Percentiles rank a stretch among this genome's conserved stretches.
These are phyloP conservation scores for Verticillium tricorpus DNA, from an alignment of 2,329 filamentous ascomycete genomes.

Conservation along the genomic window DNA sequence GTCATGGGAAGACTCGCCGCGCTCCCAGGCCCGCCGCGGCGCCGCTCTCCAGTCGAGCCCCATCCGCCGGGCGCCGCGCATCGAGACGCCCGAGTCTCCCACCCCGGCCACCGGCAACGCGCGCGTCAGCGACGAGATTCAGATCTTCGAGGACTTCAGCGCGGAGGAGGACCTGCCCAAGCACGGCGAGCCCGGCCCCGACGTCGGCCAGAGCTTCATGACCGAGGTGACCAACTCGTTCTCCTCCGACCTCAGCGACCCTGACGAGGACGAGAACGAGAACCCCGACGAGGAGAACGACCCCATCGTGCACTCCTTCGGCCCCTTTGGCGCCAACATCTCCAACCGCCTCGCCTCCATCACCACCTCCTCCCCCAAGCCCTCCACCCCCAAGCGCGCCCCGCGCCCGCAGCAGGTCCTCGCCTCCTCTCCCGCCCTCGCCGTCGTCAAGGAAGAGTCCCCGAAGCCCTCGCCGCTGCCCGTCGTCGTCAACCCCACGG, in stretches of 20 bases:
- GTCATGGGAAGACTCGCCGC: slow-evolving; percentile 65
- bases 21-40: slow-evolving; percentile 27
- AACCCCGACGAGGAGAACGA: slow-evolving; percentile 93
- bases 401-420: not conserved
- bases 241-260: slow-evolving; percentile 53
- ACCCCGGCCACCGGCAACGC: slow-evolving; percentile 39
- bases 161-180: slow-evolving; percentile 34
- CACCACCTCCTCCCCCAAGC: slow-evolving; percentile 60
- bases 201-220: slow-evolving; percentile 39
- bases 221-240: slow-evolving; percentile 49
- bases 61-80: slow-evolving; percentile 49
- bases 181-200: slow-evolving; percentile 25
- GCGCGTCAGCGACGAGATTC: slow-evolving; percentile 9
- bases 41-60: slow-evolving; percentile 52
- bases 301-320: slow-evolving; percentile 86
- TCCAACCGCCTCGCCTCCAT: slow-evolving; percentile 79
- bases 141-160: slow-evolving; percentile 17
- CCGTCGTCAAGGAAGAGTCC: slow-evolving; percentile 3
- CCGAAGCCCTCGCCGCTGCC: slow-evolving; percentile 18
- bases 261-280: slow-evolving; percentile 59
- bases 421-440: not conserved
- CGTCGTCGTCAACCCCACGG: slow-evolving; percentile 23
- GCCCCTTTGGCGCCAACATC: slow-evolving; percentile 81
- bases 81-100: slow-evolving; percentile 69
- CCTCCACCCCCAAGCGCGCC: not conserved